Evolutionary conservation across 106 monocot species (phyloP).

Genomic region (Dendrobium chrysotoxum): DNA sequence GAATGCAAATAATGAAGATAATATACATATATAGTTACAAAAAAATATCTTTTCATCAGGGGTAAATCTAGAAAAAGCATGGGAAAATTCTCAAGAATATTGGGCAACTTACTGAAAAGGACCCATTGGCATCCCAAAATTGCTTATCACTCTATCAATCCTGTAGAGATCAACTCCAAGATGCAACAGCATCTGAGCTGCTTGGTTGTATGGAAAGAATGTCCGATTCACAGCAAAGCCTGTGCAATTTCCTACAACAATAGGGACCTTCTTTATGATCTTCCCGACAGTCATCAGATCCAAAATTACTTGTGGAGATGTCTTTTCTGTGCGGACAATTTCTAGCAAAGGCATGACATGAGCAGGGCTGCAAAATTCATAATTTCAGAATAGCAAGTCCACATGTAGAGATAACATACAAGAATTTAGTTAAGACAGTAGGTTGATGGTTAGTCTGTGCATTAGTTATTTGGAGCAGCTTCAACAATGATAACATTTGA

Average conservation of each 20-base stretch:
- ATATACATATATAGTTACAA: too few species aligned
- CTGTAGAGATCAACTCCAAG: slow-evolving; percentile 76
- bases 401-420: not conserved
- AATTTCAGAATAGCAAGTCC: not conserved
- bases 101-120: slow-evolving; percentile 75
- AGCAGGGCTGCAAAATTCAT: slow-evolving; percentile 50
- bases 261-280: slow-evolving; percentile 80
- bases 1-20: too few species aligned
- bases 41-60: too few species aligned
- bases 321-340: slow-evolving; percentile 77
- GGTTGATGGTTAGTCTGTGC: not conserved
- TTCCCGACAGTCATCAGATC: slow-evolving; percentile 83
- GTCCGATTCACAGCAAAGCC: slow-evolving; percentile 89
- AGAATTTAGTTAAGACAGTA: not conserved
- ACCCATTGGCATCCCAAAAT: slow-evolving; percentile 90
- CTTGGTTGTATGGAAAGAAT: slow-evolving; percentile 80
- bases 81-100: too few species aligned
- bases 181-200: slow-evolving; percentile 46
- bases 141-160: slow-evolving; percentile 67
- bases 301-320: slow-evolving; percentile 81
- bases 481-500: not conserved
- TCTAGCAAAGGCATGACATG: slow-evolving; percentile 89
- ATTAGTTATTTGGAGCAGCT: not conserved
- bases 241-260: slow-evolving; percentile 86
- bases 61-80: not conserved